Base-by-base conservation (phyloP, 257 asterid genomes). In the Pogostemon cablin region DNA sequence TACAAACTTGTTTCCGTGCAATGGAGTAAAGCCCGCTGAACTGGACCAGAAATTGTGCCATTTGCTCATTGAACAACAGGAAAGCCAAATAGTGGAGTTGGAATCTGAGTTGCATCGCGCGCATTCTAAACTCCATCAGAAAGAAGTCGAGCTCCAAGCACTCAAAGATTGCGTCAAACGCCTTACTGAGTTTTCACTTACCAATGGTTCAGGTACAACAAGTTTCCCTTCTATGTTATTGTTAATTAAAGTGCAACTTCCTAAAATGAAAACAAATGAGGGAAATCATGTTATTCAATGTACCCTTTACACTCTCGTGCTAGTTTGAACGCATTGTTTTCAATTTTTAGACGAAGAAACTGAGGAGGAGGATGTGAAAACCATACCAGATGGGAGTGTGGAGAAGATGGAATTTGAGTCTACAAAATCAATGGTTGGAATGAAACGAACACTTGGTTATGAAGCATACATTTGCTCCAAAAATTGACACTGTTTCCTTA, bases 91-190 rank as follows among this genome's bases (percentile, higher is more conserved):
- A 41, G 72, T 46, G 55, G 90, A 86, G 82, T 69, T 87, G 20
- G 93, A 86, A 62, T 37, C 86, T 1, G 86, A 86, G 74, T 82
- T 89, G 63, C 80, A 77, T 6, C 67, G 55, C 2, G 86, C 91
- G 3, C 86, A 87, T 69, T 75, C 81, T 37, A 80, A 88, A 73
- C 95, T 91, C 65, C 69, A 72, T 0, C 88, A 87, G 74, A 91
- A 86, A 78, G 95, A 88, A 80, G 73, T 86, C 7, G 96, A 89
- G 81, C 87, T 89, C 70, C 88, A 85, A 82, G 85, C 89, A 61
- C 92, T 91, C 59, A 89, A 87, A 81, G 87, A 89, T 50, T 84
- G 93, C 7, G 91, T 86, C 61, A 86, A 82, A 57, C 86, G 86
- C 25, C 92, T 91, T 9, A 80, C 91, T 25, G 77, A 83, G 50